These are phyloP conservation scores for Candolleomyces aberdarensis DNA, from an alignment of 768 basidiomycete genomes.

Conservation along the genomic window DNA sequence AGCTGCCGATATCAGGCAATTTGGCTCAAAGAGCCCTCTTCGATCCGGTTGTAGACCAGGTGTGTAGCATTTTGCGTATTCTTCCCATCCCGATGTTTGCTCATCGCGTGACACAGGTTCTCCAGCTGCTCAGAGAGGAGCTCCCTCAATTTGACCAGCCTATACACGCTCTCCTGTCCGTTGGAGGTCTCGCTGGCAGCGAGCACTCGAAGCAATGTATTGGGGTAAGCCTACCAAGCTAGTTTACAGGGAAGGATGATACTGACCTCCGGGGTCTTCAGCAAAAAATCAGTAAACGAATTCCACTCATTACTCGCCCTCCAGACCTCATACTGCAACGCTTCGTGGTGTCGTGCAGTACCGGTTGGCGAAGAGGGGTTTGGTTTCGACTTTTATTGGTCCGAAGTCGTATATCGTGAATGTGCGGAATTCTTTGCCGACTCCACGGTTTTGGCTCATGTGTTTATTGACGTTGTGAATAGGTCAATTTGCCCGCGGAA, in stretches of 20 bases:
- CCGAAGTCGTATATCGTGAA: conserved; percentile 91
- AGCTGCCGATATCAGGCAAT: conserved; percentile 82
- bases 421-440: conserved; percentile 33
- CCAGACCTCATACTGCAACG: conserved; percentile 90
- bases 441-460: background rate
- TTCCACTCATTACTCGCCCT: conserved; percentile 77
- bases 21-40: conserved; percentile 81
- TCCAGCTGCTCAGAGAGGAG: conserved; percentile 78
- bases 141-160: conserved; percentile 60
- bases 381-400: conserved; percentile 30
- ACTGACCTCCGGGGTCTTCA: conserved; percentile 23
- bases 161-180: conserved; percentile 85
- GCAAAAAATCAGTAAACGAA: conserved; percentile 63
- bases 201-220: conserved; percentile 81
- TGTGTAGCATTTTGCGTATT: conserved; percentile 25
- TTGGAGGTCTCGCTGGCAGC: conserved; percentile 87
- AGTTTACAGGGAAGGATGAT: too few relatives aligned
- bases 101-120: conserved; percentile 44
- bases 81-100: background rate
- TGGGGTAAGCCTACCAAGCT: conserved; percentile 43
- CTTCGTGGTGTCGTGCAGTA: conserved; percentile 86
- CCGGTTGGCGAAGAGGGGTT: conserved; percentile 63
- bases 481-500: conserved; percentile 87
- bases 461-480: background rate
- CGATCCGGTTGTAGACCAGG: conserved; percentile 72